These are phyloP conservation scores for Tricholomella constricta DNA, from an alignment of 768 basidiomycete species.

Conservation along the genomic window DNA sequence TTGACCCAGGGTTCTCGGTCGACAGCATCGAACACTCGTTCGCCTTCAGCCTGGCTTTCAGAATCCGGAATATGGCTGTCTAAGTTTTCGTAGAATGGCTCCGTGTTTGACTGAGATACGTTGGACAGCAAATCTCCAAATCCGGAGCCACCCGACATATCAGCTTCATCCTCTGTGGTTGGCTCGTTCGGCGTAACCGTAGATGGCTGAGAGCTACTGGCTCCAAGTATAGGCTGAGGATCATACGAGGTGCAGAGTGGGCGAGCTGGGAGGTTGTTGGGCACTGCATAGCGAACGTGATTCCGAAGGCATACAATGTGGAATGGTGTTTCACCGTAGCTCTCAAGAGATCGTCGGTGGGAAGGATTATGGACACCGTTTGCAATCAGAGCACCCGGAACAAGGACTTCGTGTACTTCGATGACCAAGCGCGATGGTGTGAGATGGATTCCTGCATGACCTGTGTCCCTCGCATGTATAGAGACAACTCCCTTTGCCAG, in stretches of 20 bases:
- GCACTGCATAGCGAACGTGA: neutral
- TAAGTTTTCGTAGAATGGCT: neutral
- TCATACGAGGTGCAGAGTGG: no score
- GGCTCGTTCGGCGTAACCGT: neutral
- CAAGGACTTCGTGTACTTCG: neutral
- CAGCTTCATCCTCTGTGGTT: neutral
- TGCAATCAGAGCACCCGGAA: constrained; percentile 2
- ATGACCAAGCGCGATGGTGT: constrained; percentile 1
- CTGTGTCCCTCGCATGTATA: neutral
- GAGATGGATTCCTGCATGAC: neutral
- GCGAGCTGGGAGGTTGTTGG: neutral
- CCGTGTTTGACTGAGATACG: neutral
- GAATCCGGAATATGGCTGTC: neutral
- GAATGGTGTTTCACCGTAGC: neutral
- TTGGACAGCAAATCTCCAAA: neutral
- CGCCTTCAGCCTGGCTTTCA: neutral
- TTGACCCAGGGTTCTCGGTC: neutral
- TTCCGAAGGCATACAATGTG: neutral
- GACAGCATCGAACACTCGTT: neutral
- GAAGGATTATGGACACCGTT: neutral
- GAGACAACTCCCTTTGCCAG: neutral
- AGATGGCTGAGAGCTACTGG: no score
- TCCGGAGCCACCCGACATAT: neutral
- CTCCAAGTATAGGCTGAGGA: no score
- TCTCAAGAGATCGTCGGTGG: neutral